Evolutionary conservation across 2,329 filamentous ascomycete species (phyloP).

Genomic region (Plenodomus lindquistii): DNA sequence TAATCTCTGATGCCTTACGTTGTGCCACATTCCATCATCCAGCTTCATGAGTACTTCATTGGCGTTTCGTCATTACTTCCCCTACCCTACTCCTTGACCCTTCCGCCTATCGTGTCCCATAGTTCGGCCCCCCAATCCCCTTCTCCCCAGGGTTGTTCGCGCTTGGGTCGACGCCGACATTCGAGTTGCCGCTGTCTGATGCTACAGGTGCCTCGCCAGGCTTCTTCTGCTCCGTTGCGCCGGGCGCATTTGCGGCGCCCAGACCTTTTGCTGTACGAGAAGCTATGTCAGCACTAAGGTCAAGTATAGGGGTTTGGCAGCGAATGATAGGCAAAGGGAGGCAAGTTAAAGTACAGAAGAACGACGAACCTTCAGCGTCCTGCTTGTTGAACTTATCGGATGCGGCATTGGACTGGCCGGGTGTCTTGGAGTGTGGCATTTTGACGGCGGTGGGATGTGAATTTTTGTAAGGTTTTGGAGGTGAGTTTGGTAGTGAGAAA

Average conservation of each 20-base stretch:
- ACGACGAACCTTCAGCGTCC: slow-evolving; percentile 15
- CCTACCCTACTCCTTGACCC: neutral
- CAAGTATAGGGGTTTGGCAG: neutral
- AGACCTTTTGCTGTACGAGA: slow-evolving; percentile 16
- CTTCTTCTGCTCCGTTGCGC: slow-evolving; percentile 14
- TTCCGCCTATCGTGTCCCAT: slow-evolving; percentile 9
- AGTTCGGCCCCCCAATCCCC: slow-evolving; percentile 21
- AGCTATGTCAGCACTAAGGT: neutral
- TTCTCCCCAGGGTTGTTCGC: slow-evolving; percentile 20
- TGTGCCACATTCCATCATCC: neutral
- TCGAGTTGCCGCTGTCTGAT: slow-evolving; percentile 20
- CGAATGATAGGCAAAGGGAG: too few species aligned
- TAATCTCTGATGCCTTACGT: neutral
- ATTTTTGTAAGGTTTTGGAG: neutral
- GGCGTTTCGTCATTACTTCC: neutral
- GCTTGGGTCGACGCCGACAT: slow-evolving; percentile 19
- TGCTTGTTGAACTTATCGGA: slow-evolving; percentile 23
- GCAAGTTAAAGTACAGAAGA: neutral
- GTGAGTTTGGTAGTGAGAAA: neutral
- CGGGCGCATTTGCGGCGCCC: slow-evolving; percentile 19
- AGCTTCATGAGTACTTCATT: neutral
- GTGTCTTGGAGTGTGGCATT: slow-evolving; percentile 24
- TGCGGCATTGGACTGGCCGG: slow-evolving; percentile 21
- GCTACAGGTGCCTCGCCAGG: slow-evolving; percentile 20
- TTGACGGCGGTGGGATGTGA: neutral